Evolutionary conservation across 805 yeast genomes (phyloP).

Genomic region (Candida insectalens): DNA sequence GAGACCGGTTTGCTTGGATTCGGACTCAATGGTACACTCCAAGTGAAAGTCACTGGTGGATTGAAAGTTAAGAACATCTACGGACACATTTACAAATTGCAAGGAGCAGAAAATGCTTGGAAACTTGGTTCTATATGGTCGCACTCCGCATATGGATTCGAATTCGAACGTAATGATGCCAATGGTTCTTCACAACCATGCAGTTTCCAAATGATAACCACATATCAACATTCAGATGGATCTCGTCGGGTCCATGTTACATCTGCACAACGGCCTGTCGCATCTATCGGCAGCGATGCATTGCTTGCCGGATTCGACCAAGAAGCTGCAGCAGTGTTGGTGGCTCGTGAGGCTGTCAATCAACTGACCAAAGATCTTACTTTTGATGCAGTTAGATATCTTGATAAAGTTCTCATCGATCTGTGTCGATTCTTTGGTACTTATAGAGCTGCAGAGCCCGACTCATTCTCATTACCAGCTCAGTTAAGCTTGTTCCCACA

Average conservation of each 20-base stretch:
- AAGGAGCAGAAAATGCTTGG: conserved; percentile 32
- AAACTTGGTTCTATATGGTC: conserved; percentile 45
- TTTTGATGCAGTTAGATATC: conserved; percentile 36
- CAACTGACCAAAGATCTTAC: conserved; percentile 27
- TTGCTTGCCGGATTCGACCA: conserved; percentile 50
- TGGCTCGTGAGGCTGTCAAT: conserved; percentile 44
- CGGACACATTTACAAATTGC: conserved; percentile 50
- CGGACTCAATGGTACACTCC: conserved; percentile 54
- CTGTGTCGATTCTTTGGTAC: conserved; percentile 37
- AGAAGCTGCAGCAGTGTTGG: conserved; percentile 55
- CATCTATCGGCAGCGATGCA: conserved; percentile 25
- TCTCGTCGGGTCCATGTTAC: conserved; percentile 51
- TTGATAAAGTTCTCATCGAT: conserved; percentile 38
- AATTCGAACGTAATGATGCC: too few relatives aligned
- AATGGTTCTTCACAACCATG: too few relatives aligned
- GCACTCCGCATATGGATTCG: conserved; percentile 49
- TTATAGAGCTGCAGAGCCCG: conserved; percentile 36
- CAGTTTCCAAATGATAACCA: conserved; percentile 51
- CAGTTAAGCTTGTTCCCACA: conserved; percentile 51
- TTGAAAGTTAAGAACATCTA: conserved; percentile 48
- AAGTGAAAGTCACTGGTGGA: conserved; percentile 40
- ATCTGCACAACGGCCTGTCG: conserved; percentile 37
- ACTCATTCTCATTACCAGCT: conserved; percentile 39
- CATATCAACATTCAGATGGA: conserved; percentile 55
- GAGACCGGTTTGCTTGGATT: conserved; percentile 29